These are phyloP conservation scores for Collybia mongolica DNA, from an alignment of 768 basidiomycete genomes.

Conservation along the genomic window DNA sequence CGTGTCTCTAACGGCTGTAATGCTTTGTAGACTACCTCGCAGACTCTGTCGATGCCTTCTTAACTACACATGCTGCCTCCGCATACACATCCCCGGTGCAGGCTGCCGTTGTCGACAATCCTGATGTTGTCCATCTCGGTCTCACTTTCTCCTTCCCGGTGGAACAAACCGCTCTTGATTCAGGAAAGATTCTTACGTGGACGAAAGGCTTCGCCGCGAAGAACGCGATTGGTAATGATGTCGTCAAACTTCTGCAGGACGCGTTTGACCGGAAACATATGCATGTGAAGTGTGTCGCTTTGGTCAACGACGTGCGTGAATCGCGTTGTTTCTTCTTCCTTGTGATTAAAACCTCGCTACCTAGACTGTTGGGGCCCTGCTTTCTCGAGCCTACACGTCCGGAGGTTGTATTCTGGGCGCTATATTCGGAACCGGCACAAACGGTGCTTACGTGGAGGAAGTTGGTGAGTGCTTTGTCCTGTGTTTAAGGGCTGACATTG, in stretches of 20 bases:
- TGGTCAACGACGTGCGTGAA: slow-evolving; percentile 86
- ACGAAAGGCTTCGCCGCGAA: slow-evolving; percentile 95
- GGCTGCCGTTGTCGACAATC: slow-evolving; percentile 14
- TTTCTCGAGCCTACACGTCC: slow-evolving; percentile 91
- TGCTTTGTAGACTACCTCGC: slow-evolving; percentile 85
- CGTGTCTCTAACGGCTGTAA: slow-evolving; percentile 4
- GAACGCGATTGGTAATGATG: slow-evolving; percentile 86
- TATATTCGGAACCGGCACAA: slow-evolving; percentile 98
- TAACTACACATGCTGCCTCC: slow-evolving; percentile 56
- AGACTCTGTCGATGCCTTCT: slow-evolving; percentile 92
- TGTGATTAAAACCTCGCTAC: slow-evolving; percentile 1
- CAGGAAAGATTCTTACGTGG: slow-evolving; percentile 91
- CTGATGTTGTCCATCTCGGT: slow-evolving; percentile 61
- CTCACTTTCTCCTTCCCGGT: slow-evolving; percentile 98
- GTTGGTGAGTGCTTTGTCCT: slow-evolving; percentile 39
- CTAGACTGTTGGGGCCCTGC: slow-evolving; percentile 92
- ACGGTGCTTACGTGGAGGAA: slow-evolving; percentile 95
- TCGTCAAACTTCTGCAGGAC: slow-evolving; percentile 87
- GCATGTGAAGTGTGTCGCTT: slow-evolving; percentile 86
- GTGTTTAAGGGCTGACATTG: not conserved
- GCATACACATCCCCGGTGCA: slow-evolving; percentile 33
- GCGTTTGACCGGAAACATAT: slow-evolving; percentile 91
- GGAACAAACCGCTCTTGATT: slow-evolving; percentile 90
- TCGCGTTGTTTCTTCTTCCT: not conserved
- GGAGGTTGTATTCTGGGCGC: slow-evolving; percentile 88